Evolutionary conservation across 495 filamentous ascomycete species (phyloP), one percentile per base, ranked within the genome.

Genomic region (Xylaria sp.): DNA sequence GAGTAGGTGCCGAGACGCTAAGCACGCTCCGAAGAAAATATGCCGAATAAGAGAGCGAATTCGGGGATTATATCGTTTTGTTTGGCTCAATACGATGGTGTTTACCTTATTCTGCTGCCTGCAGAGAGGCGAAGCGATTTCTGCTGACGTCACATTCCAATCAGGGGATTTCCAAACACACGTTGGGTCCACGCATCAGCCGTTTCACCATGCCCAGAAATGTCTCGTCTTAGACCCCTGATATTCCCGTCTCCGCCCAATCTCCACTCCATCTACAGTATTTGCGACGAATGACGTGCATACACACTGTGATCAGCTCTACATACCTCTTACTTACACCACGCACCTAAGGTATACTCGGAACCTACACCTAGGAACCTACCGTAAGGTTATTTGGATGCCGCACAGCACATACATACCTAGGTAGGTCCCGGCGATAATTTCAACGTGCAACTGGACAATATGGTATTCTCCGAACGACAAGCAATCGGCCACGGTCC

Each of bases 61-160:
- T 31, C 31, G 11, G 26, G 52, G 17, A 5, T 55, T 55, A 11
- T 2, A 55, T 31, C 21, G 50, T 15, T n/a, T n/a, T 26, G 50
- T 26, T 53, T 53, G 7, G 50, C 50, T 53, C 21, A 14, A 17
- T 19, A 46, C 43, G 35, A 37, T 17, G 2, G 17, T 11, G 5
- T 29, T 17, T 57, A 26, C 24, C 24, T 37, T n/a, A 37, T 59
- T 35, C 57, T 61, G 33, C n/a, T 61, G 58, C 33, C 35, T 41
- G 35, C 12, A 24, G 24, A 24, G 58, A 61, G 21, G 53, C 31
- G 31, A 15, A 66, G 61, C 43, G 2, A 21, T 21, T 5, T 48
- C 5, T 21, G 61, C 63, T 43, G 64, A 67, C 64, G 64, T 67
- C 64, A 67, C 21, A 17, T 67, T 14, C 48, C 44, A 35, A 65